Conservation (phyloP, 306 rosid genomes). For the Calophaca sinica region DNA sequence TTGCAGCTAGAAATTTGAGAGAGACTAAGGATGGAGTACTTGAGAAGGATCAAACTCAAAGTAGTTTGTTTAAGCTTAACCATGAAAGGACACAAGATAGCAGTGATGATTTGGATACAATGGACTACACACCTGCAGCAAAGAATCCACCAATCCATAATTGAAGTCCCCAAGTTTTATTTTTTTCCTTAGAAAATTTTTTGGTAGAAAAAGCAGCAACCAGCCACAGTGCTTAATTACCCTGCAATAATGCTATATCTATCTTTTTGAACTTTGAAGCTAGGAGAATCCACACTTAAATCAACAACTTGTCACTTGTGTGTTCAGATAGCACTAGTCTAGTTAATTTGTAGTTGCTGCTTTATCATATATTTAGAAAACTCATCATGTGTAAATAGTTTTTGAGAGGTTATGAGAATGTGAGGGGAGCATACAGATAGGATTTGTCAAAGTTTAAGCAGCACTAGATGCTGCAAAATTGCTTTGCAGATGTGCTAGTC, state of each 20-base stretch:
- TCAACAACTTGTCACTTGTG: too few relatives aligned
- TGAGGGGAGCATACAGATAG: conserved; percentile 11
- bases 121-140: conserved; percentile 87
- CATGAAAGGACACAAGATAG: conserved; percentile 49
- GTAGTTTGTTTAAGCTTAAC: conserved; percentile 37
- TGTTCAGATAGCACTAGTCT: not conserved
- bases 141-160: conserved; percentile 95
- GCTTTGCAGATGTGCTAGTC: conserved; percentile 19
- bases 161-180: conserved; percentile 24
- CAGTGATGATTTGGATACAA: conserved; percentile 60
- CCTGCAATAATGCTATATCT: not conserved
- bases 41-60: conserved; percentile 29
- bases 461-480: conserved; percentile 23
- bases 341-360: conserved; percentile 5
- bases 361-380: conserved; percentile 25
- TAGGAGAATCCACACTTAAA: conserved; percentile 33
- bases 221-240: conserved; percentile 1
- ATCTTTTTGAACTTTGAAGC: conserved; percentile 37
- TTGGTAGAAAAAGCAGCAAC: conserved; percentile 31
- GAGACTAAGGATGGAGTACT: conserved; percentile 36
- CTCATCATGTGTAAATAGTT: conserved; percentile 42
- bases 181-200: not conserved
- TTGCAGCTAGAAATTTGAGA: conserved; percentile 57
- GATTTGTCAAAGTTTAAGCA: conserved; percentile 32
- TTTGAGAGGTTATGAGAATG: conserved; percentile 17